phyloP scores from a whole-genome alignment of 2,329 filamentous ascomycete genomes.

The Chaetomiaceae sp. region DNA sequence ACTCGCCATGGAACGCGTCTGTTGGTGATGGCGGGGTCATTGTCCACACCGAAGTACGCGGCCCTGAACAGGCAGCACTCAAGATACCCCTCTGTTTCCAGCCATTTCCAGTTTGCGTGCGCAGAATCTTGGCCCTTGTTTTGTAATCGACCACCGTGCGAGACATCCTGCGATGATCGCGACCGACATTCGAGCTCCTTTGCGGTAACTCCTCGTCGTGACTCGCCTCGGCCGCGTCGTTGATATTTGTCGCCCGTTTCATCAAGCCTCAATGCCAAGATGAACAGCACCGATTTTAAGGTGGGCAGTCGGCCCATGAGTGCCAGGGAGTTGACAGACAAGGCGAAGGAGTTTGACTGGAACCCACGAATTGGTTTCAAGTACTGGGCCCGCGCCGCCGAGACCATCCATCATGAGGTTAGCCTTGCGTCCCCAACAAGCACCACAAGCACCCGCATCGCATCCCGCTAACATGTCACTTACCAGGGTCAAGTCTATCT shows the following conservation, averaged over 20 bases:
- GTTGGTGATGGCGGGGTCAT: neutral
- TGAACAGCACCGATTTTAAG: conserved; percentile 7
- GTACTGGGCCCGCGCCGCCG: conserved; percentile 76
- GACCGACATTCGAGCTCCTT: too few species aligned
- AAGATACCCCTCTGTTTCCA: too few species aligned
- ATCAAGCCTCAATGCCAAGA: neutral
- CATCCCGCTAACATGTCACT: conserved; percentile 22
- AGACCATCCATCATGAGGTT: conserved; percentile 77
- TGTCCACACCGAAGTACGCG: neutral
- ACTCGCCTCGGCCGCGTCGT: too few species aligned
- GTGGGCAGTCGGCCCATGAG: conserved; percentile 53
- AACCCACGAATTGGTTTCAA: conserved; percentile 70
- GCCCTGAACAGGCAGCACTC: neutral
- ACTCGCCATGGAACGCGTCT: too few species aligned
- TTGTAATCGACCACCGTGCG: neutral
- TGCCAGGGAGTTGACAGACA: conserved; percentile 69
- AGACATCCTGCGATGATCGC: too few species aligned
- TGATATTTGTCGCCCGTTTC: too few species aligned
- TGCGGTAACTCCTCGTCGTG: neutral
- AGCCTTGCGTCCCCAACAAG: conserved; percentile 21
- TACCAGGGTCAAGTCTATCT: conserved; percentile 76
- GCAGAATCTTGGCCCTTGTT: too few species aligned
- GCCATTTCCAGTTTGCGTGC: too few species aligned
- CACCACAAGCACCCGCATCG: neutral
- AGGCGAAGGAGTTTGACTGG: conserved; percentile 77